Percentiles rank a stretch among this genome's conserved stretches.
Evolutionary conservation across 352 stramenopile genomes (phyloP).

Genomic region (Phytophthora fragariae): DNA sequence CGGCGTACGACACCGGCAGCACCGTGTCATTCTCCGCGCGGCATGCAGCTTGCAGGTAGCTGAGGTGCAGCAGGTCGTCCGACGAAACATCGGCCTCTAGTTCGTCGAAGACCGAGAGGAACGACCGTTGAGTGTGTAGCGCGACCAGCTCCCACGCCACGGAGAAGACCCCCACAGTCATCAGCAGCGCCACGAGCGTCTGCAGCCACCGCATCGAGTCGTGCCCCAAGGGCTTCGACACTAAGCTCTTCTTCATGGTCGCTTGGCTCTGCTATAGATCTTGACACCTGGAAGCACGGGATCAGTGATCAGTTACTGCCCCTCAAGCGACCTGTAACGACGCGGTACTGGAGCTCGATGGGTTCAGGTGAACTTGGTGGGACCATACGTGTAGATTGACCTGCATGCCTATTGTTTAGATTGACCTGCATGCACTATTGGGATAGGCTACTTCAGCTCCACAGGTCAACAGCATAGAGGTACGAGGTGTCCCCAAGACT

Average conservation of each 20-base stretch:
- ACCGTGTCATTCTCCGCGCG: slow-evolving; percentile 42
- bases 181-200: slow-evolving; percentile 23
- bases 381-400: not conserved
- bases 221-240: slow-evolving; percentile 6
- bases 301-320: not conserved
- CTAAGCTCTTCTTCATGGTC: slow-evolving; percentile 15
- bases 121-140: slow-evolving; percentile 25
- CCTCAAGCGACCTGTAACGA: not conserved
- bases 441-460: not conserved
- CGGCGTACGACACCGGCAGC: slow-evolving; percentile 44
- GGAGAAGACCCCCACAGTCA: slow-evolving; percentile 25
- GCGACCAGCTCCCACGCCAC: slow-evolving; percentile 30
- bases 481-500: not conserved
- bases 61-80: slow-evolving; percentile 51
- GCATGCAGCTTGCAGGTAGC: slow-evolving; percentile 42
- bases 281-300: not conserved
- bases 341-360: not conserved
- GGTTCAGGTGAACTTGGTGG: not conserved
- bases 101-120: slow-evolving; percentile 25
- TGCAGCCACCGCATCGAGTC: slow-evolving; percentile 30
- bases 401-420: not conserved
- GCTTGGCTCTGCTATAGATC: not conserved
- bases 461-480: not conserved
- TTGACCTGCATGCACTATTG: not conserved
- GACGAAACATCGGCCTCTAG: slow-evolving; percentile 24